phyloP scores from a whole-genome alignment of 1,284 basidiomycete genomes.

The Coniferiporia weirii region DNA sequence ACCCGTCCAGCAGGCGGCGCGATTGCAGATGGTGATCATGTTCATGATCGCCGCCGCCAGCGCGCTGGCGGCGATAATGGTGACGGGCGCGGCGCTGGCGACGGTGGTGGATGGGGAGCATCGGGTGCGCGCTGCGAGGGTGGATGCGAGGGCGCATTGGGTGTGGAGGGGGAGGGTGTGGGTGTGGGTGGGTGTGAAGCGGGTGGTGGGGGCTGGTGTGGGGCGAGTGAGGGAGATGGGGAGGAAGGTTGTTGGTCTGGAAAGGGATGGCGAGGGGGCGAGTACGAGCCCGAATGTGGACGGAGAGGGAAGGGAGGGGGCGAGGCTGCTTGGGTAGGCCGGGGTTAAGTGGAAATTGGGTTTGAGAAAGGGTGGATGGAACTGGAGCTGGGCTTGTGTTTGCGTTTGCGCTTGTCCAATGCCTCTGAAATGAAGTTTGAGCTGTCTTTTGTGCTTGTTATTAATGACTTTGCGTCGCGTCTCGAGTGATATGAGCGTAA shows the following conservation, averaged over 20 bases:
- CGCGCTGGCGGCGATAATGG: constrained; percentile 60
- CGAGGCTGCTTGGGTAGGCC: too few species aligned
- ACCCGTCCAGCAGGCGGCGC: constrained; percentile 77
- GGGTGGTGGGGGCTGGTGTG: constrained; percentile 11
- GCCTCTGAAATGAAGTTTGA: too few species aligned
- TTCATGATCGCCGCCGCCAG: constrained; percentile 83
- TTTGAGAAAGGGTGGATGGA: too few species aligned
- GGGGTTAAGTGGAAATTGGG: too few species aligned
- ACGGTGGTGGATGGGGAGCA: constrained; percentile 66
- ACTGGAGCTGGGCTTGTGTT: too few species aligned
- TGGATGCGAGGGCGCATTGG: constrained; percentile 46
- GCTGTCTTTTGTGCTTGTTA: too few species aligned
- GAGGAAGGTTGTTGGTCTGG: neutral
- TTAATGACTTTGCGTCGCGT: too few species aligned
- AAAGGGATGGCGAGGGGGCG: neutral
- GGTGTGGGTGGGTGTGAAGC: neutral
- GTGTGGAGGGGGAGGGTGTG: constrained; percentile 41
- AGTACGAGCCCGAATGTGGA: too few species aligned
- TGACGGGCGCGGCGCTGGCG: constrained; percentile 53
- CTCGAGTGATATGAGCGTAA: too few species aligned
- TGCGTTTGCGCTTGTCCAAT: too few species aligned
- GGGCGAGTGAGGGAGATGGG: neutral
- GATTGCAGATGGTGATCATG: constrained; percentile 86
- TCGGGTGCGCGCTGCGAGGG: constrained; percentile 64
- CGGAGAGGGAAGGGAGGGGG: too few species aligned